phyloP scores from a whole-genome alignment of 2,329 filamentous ascomycete species.

The Monosporascus sp. region DNA sequence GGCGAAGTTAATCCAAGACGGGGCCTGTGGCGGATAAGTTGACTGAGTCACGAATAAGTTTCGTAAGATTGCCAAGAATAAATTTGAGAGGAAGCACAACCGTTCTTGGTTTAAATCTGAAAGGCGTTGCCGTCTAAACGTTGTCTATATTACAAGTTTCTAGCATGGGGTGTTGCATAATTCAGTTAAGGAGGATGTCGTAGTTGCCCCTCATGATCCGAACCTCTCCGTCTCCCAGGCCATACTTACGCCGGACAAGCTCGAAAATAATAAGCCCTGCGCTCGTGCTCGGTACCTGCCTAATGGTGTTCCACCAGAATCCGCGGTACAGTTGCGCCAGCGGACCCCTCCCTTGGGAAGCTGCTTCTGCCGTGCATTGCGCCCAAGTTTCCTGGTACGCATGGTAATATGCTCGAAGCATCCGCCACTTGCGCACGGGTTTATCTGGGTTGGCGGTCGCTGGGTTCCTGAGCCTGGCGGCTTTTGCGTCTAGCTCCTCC shows the following conservation, averaged over 20 bases:
- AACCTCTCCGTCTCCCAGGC: conserved; percentile 55
- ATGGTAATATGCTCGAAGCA: conserved; percentile 61
- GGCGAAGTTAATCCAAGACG: too few species aligned
- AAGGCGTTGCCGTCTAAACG: too few species aligned
- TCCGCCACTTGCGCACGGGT: conserved; percentile 38
- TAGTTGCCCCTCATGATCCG: conserved; percentile 65
- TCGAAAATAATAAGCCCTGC: conserved; percentile 77
- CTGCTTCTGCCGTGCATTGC: conserved; percentile 54
- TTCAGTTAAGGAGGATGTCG: conserved; percentile 57
- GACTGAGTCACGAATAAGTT: too few species aligned
- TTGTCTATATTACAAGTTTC: too few species aligned
- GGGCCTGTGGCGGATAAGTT: too few species aligned
- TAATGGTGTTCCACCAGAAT: conserved; percentile 67
- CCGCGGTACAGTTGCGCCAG: conserved; percentile 63
- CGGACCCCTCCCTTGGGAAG: conserved; percentile 49
- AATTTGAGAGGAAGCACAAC: too few species aligned
- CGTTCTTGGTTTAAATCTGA: too few species aligned
- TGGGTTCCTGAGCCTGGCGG: conserved; percentile 38
- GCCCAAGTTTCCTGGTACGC: conserved; percentile 65
- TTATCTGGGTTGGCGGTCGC: conserved; percentile 25
- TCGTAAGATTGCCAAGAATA: too few species aligned
- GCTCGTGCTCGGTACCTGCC: conserved; percentile 71
- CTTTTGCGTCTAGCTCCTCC: conserved; percentile 63
- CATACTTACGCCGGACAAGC: conserved; percentile 67
- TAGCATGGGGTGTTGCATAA: conserved; percentile 1